These are phyloP conservation scores for Aspergillus fijiensis DNA, from an alignment of 2,329 filamentous ascomycete species.

Conservation along the genomic window DNA sequence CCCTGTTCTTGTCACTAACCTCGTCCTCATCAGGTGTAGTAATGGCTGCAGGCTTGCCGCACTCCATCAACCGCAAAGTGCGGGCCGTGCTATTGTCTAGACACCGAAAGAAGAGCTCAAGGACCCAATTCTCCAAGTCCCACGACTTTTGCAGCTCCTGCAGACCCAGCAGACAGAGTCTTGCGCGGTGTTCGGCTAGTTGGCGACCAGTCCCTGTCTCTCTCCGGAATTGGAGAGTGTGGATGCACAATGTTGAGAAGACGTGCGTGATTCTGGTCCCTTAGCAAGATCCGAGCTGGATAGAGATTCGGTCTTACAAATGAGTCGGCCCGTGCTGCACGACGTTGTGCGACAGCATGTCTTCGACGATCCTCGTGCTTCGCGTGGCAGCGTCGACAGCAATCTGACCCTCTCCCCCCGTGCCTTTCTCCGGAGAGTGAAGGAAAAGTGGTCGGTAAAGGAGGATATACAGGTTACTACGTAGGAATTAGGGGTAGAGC, in stretches of 20 bases:
- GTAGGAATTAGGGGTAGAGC: not conserved
- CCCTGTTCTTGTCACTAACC: too few species aligned
- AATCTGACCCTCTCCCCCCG: constrained; percentile 36
- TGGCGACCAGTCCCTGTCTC: constrained; percentile 39
- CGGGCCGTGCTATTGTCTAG: constrained; percentile 48
- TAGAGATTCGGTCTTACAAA: constrained; percentile 27
- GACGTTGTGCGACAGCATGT: constrained; percentile 46
- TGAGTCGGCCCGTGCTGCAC: constrained; percentile 49
- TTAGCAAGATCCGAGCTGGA: not conserved
- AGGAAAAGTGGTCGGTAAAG: constrained; percentile 48
- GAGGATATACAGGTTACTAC: constrained; percentile 46
- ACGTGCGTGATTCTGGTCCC: constrained; percentile 45
- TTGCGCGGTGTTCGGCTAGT: constrained; percentile 51
- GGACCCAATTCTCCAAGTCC: constrained; percentile 52
- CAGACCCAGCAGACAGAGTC: constrained; percentile 49
- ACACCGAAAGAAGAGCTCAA: constrained; percentile 52
- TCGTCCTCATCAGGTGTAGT: too few species aligned
- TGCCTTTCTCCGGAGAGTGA: constrained; percentile 29
- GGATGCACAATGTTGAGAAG: constrained; percentile 51
- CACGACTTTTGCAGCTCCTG: constrained; percentile 52
- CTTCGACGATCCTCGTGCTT: constrained; percentile 50
- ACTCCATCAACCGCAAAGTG: constrained; percentile 32
- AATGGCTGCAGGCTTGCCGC: not conserved
- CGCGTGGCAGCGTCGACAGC: constrained; percentile 49
- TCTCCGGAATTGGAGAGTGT: constrained; percentile 46